These are phyloP conservation scores for Emmonsiellopsis sp. DNA, from an alignment of 2,329 filamentous ascomycete species.

Conservation along the genomic window DNA sequence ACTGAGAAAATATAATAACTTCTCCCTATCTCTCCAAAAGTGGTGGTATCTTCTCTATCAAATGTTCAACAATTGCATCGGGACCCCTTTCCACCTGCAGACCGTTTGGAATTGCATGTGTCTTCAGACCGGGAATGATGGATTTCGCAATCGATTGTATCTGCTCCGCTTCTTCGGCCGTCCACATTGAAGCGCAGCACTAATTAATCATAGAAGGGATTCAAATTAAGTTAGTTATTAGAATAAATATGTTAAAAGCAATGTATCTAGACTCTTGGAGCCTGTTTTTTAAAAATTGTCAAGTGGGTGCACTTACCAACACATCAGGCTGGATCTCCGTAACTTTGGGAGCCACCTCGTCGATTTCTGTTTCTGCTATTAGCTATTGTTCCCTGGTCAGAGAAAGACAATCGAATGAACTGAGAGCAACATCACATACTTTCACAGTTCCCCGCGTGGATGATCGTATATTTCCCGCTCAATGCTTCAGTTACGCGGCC, in stretches of 20 bases:
- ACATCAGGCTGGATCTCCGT: constrained; percentile 45
- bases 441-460: constrained; percentile 53
- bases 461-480: constrained; percentile 55
- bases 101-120: constrained; percentile 34
- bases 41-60: constrained; percentile 31
- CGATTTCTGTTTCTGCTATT: constrained; percentile 32
- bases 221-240: not conserved
- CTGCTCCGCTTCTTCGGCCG: constrained; percentile 29
- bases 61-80: constrained; percentile 35
- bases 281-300: not conserved
- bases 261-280: too few species aligned
- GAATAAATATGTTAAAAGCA: not conserved
- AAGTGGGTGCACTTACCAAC: constrained; percentile 34
- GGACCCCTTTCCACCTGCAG: constrained; percentile 35
- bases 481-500: constrained; percentile 53
- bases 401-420: not conserved
- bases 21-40: constrained; percentile 23
- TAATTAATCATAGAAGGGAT: constrained; percentile 17
- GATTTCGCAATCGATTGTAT: constrained; percentile 31
- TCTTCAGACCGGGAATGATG: constrained; percentile 31
- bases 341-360: constrained; percentile 48
- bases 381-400: not conserved
- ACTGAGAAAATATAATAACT: too few species aligned
- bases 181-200: constrained; percentile 57
- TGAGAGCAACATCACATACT: constrained; percentile 34